Evolutionary conservation across 2,329 filamentous ascomycete genomes (phyloP).

Genomic region (Fusarium sp.): DNA sequence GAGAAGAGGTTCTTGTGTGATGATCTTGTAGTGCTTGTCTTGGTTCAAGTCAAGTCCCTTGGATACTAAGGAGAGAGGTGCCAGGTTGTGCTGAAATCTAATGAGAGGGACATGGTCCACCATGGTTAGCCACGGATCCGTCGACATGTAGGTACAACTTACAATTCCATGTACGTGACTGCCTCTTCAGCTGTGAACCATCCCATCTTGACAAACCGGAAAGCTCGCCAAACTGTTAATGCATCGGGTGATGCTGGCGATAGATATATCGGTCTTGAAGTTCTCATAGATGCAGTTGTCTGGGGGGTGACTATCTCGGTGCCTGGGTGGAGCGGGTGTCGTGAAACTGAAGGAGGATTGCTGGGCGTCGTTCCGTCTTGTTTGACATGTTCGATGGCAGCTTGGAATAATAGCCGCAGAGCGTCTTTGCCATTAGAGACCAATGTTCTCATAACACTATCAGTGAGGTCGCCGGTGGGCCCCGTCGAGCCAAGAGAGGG

Average conservation of each 20-base stretch:
- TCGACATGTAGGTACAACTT: conserved; percentile 21
- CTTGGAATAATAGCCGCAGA: conserved; percentile 63
- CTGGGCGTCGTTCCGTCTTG: background rate
- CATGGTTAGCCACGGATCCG: background rate
- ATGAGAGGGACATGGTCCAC: background rate
- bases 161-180: conserved; percentile 63
- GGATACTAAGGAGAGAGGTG: conserved; percentile 59
- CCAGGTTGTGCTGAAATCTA: conserved; percentile 26
- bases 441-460: conserved; percentile 56
- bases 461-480: conserved; percentile 4
- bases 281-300: background rate
- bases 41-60: conserved; percentile 62
- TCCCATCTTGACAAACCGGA: conserved; percentile 65
- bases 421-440: conserved; percentile 66
- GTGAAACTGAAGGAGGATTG: conserved; percentile 1
- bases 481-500: background rate
- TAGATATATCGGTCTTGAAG: background rate
- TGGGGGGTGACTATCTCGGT: background rate
- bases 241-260: conserved; percentile 6
- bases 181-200: conserved; percentile 67
- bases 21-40: conserved; percentile 58
- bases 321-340: background rate
- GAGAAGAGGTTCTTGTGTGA: conserved; percentile 63
- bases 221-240: conserved; percentile 29
- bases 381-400: conserved; percentile 37